Conservation (phyloP, 768 basidiomycete genomes). For the Xerocomellus intermedius region DNA sequence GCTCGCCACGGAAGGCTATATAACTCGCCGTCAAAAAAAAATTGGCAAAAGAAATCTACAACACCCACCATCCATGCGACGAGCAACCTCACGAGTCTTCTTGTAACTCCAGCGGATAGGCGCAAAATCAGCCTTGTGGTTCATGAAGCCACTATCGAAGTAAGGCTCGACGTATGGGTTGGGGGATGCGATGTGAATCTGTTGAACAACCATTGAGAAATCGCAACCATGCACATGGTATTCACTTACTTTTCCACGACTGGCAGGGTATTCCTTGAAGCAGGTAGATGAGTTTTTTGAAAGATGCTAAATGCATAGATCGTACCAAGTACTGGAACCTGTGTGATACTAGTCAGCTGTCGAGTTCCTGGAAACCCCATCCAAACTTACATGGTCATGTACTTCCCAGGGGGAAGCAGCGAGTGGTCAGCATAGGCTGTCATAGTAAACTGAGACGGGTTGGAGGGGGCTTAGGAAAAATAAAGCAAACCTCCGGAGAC, state of each 20-base stretch:
- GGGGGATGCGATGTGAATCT: conserved; percentile 62
- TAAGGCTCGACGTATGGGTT: conserved; percentile 62
- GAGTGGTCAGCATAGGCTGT: conserved; percentile 68
- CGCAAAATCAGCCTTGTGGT: conserved; percentile 73
- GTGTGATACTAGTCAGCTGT: background rate
- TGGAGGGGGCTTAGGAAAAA: background rate
- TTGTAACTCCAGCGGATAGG: conserved; percentile 79
- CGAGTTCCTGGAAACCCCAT: conserved; percentile 21
- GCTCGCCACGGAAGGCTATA: conserved; percentile 66
- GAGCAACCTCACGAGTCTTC: conserved; percentile 69
- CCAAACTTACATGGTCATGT: conserved; percentile 56
- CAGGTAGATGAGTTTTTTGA: background rate
- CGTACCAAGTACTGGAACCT: conserved; percentile 57
- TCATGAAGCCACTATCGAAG: conserved; percentile 80
- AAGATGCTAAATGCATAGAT: background rate
- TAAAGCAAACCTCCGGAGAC: conserved; percentile 51
- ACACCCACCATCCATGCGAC: conserved; percentile 62
- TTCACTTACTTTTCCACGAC: conserved; percentile 57
- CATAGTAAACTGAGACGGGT: background rate
- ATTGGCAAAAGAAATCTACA: background rate
- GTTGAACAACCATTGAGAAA: background rate
- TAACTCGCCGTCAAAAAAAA: background rate
- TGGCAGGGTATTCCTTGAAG: conserved; percentile 60
- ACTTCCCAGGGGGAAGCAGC: conserved; percentile 68
- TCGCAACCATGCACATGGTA: too few species aligned